These are phyloP conservation scores for Pyrenochaeta sp. DNA, from an alignment of 2,329 filamentous ascomycete genomes.

Conservation along the genomic window DNA sequence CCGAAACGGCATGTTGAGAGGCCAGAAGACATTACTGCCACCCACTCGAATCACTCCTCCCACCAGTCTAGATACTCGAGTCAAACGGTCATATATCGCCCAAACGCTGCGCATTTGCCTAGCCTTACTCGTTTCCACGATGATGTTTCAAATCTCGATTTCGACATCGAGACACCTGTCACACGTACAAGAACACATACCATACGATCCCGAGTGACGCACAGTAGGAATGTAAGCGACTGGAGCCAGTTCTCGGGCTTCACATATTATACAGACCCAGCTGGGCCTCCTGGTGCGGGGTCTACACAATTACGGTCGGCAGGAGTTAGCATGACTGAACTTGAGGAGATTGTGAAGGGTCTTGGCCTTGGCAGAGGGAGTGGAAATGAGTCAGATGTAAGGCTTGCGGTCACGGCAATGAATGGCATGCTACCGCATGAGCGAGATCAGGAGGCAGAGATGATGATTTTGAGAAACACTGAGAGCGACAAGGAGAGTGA, in stretches of 20 bases:
- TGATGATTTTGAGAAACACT: background rate
- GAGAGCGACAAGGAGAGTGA: background rate
- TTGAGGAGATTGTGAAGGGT: conserved; percentile 1
- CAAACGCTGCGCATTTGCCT: conserved; percentile 16
- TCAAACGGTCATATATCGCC: conserved; percentile 22
- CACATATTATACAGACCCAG: conserved; percentile 19
- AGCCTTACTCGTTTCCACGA: conserved; percentile 31
- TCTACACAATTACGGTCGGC: background rate
- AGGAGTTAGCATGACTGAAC: background rate
- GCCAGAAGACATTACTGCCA: background rate
- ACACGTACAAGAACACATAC: conserved; percentile 20
- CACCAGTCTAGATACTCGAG: conserved; percentile 16
- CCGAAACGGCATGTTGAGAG: background rate
- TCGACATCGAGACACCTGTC: conserved; percentile 32
- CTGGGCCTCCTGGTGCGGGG: background rate
- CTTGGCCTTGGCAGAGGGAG: background rate
- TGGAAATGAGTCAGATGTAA: background rate
- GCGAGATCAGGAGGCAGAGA: background rate
- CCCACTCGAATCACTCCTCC: background rate
- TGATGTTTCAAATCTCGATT: conserved; percentile 33
- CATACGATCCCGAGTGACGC: conserved; percentile 8
- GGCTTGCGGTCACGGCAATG: background rate
- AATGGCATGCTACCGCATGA: background rate
- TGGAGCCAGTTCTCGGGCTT: conserved; percentile 32
- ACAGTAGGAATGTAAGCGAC: conserved; percentile 26